Percentiles rank a stretch among this genome's conserved stretches.
Conservation (phyloP, 768 basidiomycete species). For the Gloeopeniophorella convolvens region DNA sequence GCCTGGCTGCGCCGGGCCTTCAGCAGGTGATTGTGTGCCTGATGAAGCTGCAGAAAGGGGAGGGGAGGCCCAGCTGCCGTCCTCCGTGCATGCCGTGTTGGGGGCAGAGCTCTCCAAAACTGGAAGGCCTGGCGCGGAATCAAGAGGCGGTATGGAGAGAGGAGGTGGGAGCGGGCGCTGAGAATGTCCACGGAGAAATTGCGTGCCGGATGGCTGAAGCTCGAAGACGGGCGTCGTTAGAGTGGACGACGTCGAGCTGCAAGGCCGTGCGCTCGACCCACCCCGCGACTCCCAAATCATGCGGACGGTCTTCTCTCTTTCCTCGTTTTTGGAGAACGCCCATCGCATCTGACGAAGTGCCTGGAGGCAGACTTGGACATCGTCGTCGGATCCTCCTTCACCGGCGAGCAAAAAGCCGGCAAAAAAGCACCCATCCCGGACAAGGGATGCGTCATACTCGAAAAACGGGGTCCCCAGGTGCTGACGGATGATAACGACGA, state of each 20-base stretch:
- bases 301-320: slow-evolving; percentile 57
- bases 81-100: slow-evolving; percentile 17
- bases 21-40: slow-evolving; percentile 15
- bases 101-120: slow-evolving; percentile 14
- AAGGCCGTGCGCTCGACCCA: slow-evolving; percentile 7
- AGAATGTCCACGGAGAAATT: slow-evolving; percentile 10
- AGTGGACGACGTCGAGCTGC: background rate
- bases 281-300: slow-evolving; percentile 36
- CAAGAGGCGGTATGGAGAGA: slow-evolving; percentile 14
- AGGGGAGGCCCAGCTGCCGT: slow-evolving; percentile 19
- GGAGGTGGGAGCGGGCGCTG: slow-evolving; percentile 20
- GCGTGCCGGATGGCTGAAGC: slow-evolving; percentile 5
- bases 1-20: slow-evolving; percentile 1
- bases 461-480: slow-evolving; percentile 57
- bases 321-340: slow-evolving; percentile 70
- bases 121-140: slow-evolving; percentile 2
- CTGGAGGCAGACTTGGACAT: slow-evolving; percentile 51
- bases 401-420: slow-evolving; percentile 69
- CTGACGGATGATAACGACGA: slow-evolving; percentile 42
- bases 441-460: slow-evolving; percentile 77
- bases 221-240: slow-evolving; percentile 10
- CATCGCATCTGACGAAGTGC: slow-evolving; percentile 82
- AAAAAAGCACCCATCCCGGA: slow-evolving; percentile 87
- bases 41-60: slow-evolving; percentile 18
- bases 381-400: slow-evolving; percentile 46